phyloP scores from a whole-genome alignment of 768 basidiomycete genomes.

The Boletus vermiculosoides region DNA sequence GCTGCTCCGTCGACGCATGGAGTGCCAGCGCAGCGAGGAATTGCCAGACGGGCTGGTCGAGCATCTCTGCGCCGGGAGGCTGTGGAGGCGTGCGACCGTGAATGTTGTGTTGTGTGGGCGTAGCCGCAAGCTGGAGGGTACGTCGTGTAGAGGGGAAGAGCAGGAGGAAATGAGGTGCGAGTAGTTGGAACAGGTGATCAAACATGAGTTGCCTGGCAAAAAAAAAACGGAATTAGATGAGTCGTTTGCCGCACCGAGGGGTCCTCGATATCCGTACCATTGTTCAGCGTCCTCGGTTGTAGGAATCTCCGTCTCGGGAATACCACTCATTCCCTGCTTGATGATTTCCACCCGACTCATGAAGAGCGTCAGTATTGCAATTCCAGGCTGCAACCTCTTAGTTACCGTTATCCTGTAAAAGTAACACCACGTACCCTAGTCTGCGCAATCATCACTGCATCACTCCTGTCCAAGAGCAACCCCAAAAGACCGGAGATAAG shows the following conservation, averaged over 20 bases:
- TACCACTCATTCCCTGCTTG: constrained; percentile 61
- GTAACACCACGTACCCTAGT: constrained; percentile 62
- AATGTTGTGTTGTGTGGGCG: constrained; percentile 34
- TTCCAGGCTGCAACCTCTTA: constrained; percentile 66
- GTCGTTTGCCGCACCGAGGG: background rate
- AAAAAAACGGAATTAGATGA: constrained; percentile 10
- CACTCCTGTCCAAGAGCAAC: constrained; percentile 74
- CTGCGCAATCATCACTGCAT: constrained; percentile 68
- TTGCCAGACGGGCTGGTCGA: constrained; percentile 94
- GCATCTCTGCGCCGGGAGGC: constrained; percentile 49
- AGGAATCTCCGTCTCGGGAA: constrained; percentile 57
- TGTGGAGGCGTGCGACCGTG: constrained; percentile 67
- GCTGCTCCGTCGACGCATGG: constrained; percentile 81
- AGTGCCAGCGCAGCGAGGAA: constrained; percentile 88
- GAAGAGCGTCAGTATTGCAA: constrained; percentile 87
- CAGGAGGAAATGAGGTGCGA: constrained; percentile 69
- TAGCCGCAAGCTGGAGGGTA: constrained; percentile 38
- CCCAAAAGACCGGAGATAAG: constrained; percentile 86
- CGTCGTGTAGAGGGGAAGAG: constrained; percentile 92
- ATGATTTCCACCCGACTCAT: constrained; percentile 92
- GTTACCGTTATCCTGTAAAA: background rate
- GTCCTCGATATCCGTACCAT: constrained; percentile 51
- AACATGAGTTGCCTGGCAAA: constrained; percentile 77
- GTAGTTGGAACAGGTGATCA: constrained; percentile 78
- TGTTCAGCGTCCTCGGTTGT: constrained; percentile 75